Conservation (phyloP, 495 filamentous ascomycete genomes). For the Podospora pseudopauciseta region DNA sequence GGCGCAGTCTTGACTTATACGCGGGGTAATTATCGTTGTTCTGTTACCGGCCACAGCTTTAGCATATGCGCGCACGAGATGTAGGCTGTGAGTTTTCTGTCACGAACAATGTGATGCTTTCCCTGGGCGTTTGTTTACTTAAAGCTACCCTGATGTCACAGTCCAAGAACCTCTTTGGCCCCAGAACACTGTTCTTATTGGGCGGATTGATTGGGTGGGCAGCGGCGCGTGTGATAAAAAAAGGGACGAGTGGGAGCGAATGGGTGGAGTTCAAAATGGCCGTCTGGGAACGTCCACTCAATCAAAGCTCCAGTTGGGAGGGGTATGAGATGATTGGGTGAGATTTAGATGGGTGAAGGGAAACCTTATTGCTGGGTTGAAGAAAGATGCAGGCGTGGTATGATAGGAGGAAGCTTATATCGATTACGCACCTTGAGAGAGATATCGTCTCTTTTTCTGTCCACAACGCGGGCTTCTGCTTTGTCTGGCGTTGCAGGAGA, state of each 20-base stretch:
- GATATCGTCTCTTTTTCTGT: neutral
- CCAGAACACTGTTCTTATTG: conserved; percentile 28
- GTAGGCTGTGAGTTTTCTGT: neutral
- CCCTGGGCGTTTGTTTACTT: conserved; percentile 32
- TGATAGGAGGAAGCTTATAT: conserved; percentile 6
- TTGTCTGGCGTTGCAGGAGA: neutral
- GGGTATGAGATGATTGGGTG: conserved; percentile 41
- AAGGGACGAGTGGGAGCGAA: conserved; percentile 21
- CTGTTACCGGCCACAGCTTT: neutral
- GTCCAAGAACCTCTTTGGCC: neutral
- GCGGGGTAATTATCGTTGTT: conserved; percentile 1
- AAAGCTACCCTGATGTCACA: conserved; percentile 1
- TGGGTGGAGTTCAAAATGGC: conserved; percentile 34
- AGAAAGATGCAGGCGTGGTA: conserved; percentile 12
- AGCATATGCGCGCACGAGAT: neutral
- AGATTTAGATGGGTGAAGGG: conserved; percentile 28
- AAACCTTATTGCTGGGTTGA: conserved; percentile 15
- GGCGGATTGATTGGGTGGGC: conserved; percentile 34
- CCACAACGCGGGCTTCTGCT: neutral
- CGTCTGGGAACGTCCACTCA: conserved; percentile 35
- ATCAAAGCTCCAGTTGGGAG: conserved; percentile 30
- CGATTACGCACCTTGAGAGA: conserved; percentile 2
- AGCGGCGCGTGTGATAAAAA: conserved; percentile 23
- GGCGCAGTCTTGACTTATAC: neutral
- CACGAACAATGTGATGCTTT: conserved; percentile 1